phyloP scores from a whole-genome alignment of 345 rosid genomes.

The Salix purpurea region DNA sequence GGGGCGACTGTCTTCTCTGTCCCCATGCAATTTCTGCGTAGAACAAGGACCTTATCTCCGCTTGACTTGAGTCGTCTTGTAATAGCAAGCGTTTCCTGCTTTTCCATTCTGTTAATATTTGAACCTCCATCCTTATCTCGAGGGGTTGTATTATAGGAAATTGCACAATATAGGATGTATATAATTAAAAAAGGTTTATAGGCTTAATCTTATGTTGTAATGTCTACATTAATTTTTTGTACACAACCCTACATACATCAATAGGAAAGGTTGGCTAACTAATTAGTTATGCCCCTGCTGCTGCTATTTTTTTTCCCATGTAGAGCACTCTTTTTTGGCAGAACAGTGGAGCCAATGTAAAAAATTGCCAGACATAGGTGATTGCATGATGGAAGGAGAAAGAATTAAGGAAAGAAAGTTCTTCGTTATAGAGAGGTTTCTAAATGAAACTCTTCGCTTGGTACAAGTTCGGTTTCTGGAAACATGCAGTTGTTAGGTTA shows the following conservation, averaged over 20 bases:
- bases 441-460: conserved; percentile 19
- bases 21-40: conserved; percentile 2
- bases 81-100: neutral
- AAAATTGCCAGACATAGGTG: conserved; percentile 83
- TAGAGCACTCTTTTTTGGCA: conserved; percentile 25
- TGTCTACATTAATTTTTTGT: too few species aligned
- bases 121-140: too few species aligned
- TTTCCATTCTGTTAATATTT: neutral
- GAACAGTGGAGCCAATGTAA: conserved; percentile 89
- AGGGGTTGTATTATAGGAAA: too few species aligned
- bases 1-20: neutral
- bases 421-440: conserved; percentile 22
- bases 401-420: neutral
- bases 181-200: too few species aligned
- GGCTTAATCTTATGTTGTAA: too few species aligned
- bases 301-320: neutral
- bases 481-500: conserved; percentile 11
- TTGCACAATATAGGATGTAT: too few species aligned
- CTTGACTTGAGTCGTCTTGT: neutral
- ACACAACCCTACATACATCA: too few species aligned
- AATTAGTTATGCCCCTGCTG: too few species aligned
- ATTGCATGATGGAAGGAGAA: conserved; percentile 45
- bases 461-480: conserved; percentile 7
- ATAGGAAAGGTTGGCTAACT: too few species aligned
- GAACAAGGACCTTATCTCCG: neutral